phyloP scores from a whole-genome alignment of 2,329 filamentous ascomycete species.

The Dactylellina haptotyla region DNA sequence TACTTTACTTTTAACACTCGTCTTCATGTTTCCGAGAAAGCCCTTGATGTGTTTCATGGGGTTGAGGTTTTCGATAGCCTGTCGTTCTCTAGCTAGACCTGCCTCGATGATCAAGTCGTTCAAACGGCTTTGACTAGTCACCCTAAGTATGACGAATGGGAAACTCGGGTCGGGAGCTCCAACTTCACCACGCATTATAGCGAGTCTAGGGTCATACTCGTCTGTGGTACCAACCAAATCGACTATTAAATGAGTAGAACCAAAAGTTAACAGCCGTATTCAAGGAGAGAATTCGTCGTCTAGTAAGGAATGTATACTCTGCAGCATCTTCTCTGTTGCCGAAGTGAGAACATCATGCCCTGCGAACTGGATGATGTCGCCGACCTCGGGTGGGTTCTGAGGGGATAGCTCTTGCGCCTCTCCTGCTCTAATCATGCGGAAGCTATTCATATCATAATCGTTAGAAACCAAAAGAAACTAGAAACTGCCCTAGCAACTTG shows the following conservation, averaged over 20 bases:
- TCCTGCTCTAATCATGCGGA: background rate
- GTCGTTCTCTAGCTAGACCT: background rate
- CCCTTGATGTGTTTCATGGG: background rate
- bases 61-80: background rate
- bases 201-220: background rate
- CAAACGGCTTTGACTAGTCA: background rate
- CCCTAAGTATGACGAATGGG: background rate
- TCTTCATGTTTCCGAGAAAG: background rate
- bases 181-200: slow-evolving; percentile 7
- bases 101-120: slow-evolving; percentile 2
- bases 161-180: background rate
- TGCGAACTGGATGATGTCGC: slow-evolving; percentile 13
- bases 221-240: slow-evolving; percentile 11
- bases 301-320: background rate
- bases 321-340: background rate
- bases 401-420: background rate
- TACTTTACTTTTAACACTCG: slow-evolving; percentile 3
- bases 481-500: too few species aligned
- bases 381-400: background rate
- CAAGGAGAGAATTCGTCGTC: too few species aligned
- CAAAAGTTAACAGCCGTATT: background rate
- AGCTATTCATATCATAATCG: slow-evolving; percentile 2
- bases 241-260: background rate
- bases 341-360: slow-evolving; percentile 8
- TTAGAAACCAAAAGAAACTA: background rate